These are phyloP conservation scores for Eragrostis nindensis DNA, from an alignment of 176 grass and related monocot species.

Conservation along the genomic window DNA sequence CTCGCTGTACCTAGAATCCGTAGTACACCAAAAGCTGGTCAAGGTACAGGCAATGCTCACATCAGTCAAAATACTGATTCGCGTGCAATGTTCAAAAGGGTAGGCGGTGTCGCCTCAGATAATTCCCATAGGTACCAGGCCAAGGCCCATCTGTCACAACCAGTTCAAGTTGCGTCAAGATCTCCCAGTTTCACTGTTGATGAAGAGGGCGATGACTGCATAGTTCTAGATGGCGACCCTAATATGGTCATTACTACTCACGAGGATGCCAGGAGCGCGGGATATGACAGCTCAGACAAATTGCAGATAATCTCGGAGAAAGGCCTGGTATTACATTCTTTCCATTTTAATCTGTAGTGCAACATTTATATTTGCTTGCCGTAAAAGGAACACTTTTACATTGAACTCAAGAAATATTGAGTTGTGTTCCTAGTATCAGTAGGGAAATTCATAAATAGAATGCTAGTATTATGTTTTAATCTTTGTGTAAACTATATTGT, in stretches of 20 bases:
- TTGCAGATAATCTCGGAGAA: conserved; percentile 80
- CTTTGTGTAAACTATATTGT: conserved; percentile 1
- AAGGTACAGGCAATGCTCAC: too few species aligned
- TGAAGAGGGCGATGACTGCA: conserved; percentile 76
- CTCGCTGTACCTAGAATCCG: too few species aligned
- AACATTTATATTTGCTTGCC: conserved; percentile 24
- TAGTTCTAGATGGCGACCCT: conserved; percentile 71
- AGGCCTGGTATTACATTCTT: conserved; percentile 63
- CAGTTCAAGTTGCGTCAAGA: too few species aligned
- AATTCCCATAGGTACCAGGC: too few species aligned
- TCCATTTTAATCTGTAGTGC: too few species aligned
- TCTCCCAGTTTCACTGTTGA: too few species aligned
- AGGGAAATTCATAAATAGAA: not conserved
- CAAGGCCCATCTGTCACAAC: too few species aligned
- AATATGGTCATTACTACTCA: conserved; percentile 36
- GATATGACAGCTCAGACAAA: conserved; percentile 63
- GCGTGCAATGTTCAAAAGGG: too few species aligned
- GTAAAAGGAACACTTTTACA: not conserved
- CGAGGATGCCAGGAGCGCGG: conserved; percentile 11
- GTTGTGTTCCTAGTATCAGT: conserved; percentile 19
- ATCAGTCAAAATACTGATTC: too few species aligned
- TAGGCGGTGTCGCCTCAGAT: too few species aligned
- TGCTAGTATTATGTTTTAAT: not conserved
- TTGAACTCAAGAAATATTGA: conserved; percentile 21
- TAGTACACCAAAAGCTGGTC: too few species aligned